Conservation (phyloP, 83 land plant species). For the Larix sibirica region DNA sequence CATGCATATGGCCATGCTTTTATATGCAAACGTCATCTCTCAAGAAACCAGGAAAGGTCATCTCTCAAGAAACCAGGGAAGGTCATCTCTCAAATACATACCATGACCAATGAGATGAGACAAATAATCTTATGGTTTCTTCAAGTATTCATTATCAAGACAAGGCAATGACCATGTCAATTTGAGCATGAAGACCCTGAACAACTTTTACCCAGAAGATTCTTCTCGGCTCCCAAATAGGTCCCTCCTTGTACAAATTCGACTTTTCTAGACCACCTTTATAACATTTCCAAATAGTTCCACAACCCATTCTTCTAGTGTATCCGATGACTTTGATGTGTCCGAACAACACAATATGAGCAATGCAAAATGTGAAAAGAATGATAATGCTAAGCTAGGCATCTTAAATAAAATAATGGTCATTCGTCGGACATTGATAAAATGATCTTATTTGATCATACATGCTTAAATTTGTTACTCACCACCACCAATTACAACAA, state of each 20-base stretch:
- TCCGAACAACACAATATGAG: background rate
- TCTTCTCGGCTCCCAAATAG: conserved; percentile 86
- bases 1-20: background rate
- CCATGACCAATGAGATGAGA: conserved; percentile 98
- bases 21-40: background rate
- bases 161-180: conserved; percentile 92
- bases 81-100: conserved; percentile 21
- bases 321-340: conserved; percentile 76
- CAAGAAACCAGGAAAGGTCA: background rate
- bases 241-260: conserved; percentile 24
- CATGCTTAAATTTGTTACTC: background rate
- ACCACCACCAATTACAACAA: conserved; percentile 98
- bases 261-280: conserved; percentile 37
- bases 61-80: too few species aligned
- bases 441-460: background rate
- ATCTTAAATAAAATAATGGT: background rate
- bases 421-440: too few species aligned
- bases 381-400: too few species aligned
- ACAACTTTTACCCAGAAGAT: conserved; percentile 81
- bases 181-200: conserved; percentile 72
- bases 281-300: conserved; percentile 71
- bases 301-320: conserved; percentile 76
- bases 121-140: conserved; percentile 89
- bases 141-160: conserved; percentile 68
- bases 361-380: background rate